These are phyloP conservation scores for Diaporthe nobilis DNA, from an alignment of 2,329 filamentous ascomycete species.

Conservation along the genomic window DNA sequence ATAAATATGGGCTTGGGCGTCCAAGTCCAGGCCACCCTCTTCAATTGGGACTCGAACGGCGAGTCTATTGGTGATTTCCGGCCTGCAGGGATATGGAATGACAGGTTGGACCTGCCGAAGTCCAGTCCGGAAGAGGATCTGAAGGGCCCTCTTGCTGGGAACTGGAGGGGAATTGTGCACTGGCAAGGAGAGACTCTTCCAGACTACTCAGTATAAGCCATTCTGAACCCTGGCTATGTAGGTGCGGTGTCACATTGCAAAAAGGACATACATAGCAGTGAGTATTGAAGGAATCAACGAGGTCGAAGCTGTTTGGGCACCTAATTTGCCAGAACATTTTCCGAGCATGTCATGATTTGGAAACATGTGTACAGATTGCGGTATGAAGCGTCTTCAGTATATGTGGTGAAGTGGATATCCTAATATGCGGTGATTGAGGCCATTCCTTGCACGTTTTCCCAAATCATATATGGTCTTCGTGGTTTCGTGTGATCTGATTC, in stretches of 20 bases:
- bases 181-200: not conserved
- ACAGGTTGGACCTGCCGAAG: not conserved
- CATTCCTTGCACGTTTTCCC: too few relatives aligned
- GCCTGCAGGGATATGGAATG: not conserved
- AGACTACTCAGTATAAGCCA: not conserved
- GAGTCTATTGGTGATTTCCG: not conserved
- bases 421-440: too few relatives aligned
- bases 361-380: too few relatives aligned
- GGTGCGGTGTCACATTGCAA: too few relatives aligned
- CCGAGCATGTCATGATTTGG: not conserved
- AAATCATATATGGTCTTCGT: too few relatives aligned
- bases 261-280: too few relatives aligned
- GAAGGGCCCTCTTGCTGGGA: not conserved
- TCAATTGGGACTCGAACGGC: not conserved
- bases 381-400: too few relatives aligned
- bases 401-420: too few relatives aligned
- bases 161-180: slow-evolving; percentile 5
- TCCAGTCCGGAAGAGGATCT: not conserved
- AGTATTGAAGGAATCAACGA: too few relatives aligned
- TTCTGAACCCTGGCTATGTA: not conserved
- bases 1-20: not conserved
- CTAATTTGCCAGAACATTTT: not conserved
- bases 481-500: too few relatives aligned
- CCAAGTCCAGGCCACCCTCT: not conserved
- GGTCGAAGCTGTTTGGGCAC: too few relatives aligned